phyloP scores from a whole-genome alignment of 352 stramenopile species.

The Pythium brassicae region DNA sequence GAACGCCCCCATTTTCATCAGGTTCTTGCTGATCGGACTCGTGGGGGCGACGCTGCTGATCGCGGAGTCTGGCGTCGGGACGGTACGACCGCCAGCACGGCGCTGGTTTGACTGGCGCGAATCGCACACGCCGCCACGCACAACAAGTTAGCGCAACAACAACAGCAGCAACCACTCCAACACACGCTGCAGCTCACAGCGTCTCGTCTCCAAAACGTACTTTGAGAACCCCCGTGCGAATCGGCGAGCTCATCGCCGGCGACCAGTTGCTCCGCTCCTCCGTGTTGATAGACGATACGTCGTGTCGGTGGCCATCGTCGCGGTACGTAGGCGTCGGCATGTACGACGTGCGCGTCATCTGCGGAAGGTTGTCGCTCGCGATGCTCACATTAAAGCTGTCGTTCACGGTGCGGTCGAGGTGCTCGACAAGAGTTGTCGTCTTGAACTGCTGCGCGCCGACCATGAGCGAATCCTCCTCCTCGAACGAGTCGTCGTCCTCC shows the following conservation, averaged over 20 bases:
- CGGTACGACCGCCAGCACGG: slow-evolving; percentile 11
- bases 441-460: slow-evolving; percentile 61
- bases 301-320: slow-evolving; percentile 24
- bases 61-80: slow-evolving; percentile 49
- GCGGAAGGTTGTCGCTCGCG: slow-evolving; percentile 53
- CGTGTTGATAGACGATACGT: slow-evolving; percentile 45
- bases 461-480: slow-evolving; percentile 36
- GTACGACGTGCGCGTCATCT: slow-evolving; percentile 64
- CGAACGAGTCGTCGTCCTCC: slow-evolving; percentile 21
- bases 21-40: slow-evolving; percentile 71
- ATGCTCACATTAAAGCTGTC: slow-evolving; percentile 61
- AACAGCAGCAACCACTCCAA: not conserved
- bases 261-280: slow-evolving; percentile 48
- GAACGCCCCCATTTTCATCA: slow-evolving; percentile 81
- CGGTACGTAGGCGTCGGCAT: slow-evolving; percentile 34
- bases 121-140: not conserved
- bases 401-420: slow-evolving; percentile 28
- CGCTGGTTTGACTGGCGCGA: slow-evolving; percentile 14
- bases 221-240: slow-evolving; percentile 40
- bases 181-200: slow-evolving; percentile 1
- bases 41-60: slow-evolving; percentile 71
- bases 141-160: not conserved
- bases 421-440: slow-evolving; percentile 59
- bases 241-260: slow-evolving; percentile 47
- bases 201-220: slow-evolving; percentile 15